phyloP scores from a whole-genome alignment of 164 flowering plant genomes.

The Buxus sempervirens region DNA sequence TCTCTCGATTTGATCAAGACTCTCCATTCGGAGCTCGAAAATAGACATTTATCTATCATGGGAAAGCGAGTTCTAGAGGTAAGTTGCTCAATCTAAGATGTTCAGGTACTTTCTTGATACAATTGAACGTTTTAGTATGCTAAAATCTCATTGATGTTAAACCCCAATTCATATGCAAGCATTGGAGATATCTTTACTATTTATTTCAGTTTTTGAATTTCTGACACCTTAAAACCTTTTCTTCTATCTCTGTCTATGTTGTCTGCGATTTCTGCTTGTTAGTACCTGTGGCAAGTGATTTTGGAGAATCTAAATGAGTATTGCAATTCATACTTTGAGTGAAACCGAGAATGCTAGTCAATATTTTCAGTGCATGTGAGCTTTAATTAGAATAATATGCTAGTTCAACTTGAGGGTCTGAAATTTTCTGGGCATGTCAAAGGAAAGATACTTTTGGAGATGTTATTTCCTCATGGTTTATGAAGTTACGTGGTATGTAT shows the following conservation, averaged over 20 bases:
- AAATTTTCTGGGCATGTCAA: not conserved
- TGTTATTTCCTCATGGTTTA: not conserved
- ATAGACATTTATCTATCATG: conserved; percentile 40
- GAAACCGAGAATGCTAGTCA: not conserved
- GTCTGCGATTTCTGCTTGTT: not conserved
- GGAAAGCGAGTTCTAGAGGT: conserved; percentile 94
- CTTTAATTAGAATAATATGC: not conserved
- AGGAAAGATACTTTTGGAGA: not conserved
- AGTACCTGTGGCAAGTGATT: not conserved
- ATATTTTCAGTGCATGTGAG: not conserved
- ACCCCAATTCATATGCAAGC: not conserved
- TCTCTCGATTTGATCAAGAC: conserved; percentile 80
- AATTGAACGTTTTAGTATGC: not conserved
- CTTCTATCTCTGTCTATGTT: not conserved
- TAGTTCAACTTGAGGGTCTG: not conserved
- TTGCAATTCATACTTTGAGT: not conserved
- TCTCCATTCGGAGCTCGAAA: conserved; percentile 51
- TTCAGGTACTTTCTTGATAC: conserved; percentile 7
- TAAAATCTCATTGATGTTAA: not conserved
- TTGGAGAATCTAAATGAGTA: not conserved
- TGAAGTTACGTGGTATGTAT: too few species aligned
- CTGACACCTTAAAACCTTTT: not conserved
- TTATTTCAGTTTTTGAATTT: not conserved
- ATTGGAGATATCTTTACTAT: too few species aligned
- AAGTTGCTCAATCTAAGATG: conserved; percentile 44